Evolutionary conservation across 129 eudicot species (phyloP).

Genomic region (Cynara cardunculus): DNA sequence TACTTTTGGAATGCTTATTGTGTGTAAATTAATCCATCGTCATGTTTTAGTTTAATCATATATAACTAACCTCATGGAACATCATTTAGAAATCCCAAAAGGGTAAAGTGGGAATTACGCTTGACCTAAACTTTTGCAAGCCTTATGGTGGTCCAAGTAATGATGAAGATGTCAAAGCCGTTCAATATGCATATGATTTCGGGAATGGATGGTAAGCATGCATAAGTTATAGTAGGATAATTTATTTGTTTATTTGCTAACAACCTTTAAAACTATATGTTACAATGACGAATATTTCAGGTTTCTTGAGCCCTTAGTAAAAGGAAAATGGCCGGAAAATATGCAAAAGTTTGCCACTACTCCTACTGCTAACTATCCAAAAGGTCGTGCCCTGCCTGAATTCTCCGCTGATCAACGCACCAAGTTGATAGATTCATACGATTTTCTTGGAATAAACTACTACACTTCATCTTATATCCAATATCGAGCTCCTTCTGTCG

Average conservation of each 20-base stretch:
- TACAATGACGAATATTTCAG: not conserved
- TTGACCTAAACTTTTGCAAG: slow-evolving; percentile 4
- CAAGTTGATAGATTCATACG: slow-evolving; percentile 45
- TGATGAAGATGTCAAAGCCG: slow-evolving; percentile 1
- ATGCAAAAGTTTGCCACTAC: slow-evolving; percentile 24
- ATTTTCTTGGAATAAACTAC: slow-evolving; percentile 64
- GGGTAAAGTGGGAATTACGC: slow-evolving; percentile 34
- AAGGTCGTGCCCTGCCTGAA: not conserved
- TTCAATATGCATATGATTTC: slow-evolving; percentile 26
- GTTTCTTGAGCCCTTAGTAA: slow-evolving; percentile 36
- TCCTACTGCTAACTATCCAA: slow-evolving; percentile 22
- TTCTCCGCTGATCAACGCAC: slow-evolving; percentile 14
- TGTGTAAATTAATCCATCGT: no score
- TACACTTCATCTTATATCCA: slow-evolving; percentile 41
- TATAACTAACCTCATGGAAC: not conserved
- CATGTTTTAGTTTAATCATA: no score
- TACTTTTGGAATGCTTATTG: not conserved
- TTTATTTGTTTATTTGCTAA: not conserved
- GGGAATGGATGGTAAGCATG: slow-evolving; percentile 31
- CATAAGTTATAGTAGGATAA: not conserved
- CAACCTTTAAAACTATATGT: no score
- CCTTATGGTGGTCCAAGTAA: slow-evolving; percentile 2
- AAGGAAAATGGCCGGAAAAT: slow-evolving; percentile 32
- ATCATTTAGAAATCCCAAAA: slow-evolving; percentile 14
- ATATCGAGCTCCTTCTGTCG: not conserved